These are phyloP conservation scores for Psophocarpus tetragonolobus DNA, from an alignment of 306 rosid species.

Conservation along the genomic window DNA sequence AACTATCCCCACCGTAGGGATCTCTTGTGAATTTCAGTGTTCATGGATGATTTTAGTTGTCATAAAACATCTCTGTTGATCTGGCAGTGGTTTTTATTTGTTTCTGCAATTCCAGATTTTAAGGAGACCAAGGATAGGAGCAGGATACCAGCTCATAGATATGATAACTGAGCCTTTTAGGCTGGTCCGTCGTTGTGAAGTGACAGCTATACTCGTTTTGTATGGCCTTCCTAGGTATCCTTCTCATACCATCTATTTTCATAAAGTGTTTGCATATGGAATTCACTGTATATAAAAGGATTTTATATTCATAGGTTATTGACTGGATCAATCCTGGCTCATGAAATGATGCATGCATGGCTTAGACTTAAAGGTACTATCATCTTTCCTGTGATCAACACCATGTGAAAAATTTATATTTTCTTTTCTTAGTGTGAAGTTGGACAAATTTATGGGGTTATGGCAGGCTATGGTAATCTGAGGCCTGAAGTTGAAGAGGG, in stretches of 20 bases:
- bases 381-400: conserved; percentile 26
- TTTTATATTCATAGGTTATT: conserved; percentile 59
- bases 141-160: conserved; percentile 74
- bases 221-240: conserved; percentile 95
- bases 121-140: conserved; percentile 81
- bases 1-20: conserved; percentile 79
- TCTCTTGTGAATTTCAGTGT: conserved; percentile 12
- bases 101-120: conserved; percentile 56
- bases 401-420: not conserved
- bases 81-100: not conserved
- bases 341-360: conserved; percentile 99
- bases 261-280: conserved; percentile 1
- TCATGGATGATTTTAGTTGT: conserved; percentile 3
- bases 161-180: conserved; percentile 89
- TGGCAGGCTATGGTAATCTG: conserved; percentile 79
- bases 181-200: conserved; percentile 84
- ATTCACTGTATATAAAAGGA: conserved; percentile 26
- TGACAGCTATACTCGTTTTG: conserved; percentile 91
- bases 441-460: conserved; percentile 8
- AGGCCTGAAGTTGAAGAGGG: conserved; percentile 99
- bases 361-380: conserved; percentile 86
- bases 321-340: conserved; percentile 96
- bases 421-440: not conserved
- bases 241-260: conserved; percentile 1
- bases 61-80: not conserved